Percentiles rank a stretch among this genome's conserved stretches.
These are phyloP conservation scores for Phyllosticta citrichinensis DNA, from an alignment of 2,329 filamentous ascomycete genomes.

Conservation along the genomic window DNA sequence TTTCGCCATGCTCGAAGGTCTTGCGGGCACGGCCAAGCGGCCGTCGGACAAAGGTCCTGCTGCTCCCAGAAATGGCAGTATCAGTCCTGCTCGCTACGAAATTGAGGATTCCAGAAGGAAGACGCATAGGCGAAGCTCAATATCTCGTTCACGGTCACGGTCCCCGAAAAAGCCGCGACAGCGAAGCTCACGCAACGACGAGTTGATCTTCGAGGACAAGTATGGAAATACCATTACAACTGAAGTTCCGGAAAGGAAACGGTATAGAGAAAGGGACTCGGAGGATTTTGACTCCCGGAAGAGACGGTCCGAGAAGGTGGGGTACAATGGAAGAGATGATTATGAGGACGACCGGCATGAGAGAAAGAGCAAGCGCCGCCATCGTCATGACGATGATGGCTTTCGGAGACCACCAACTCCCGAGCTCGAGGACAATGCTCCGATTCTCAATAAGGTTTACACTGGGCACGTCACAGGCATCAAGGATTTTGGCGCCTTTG, in stretches of 20 bases:
- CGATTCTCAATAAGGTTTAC: conserved; percentile 79
- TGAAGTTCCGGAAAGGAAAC: conserved; percentile 25
- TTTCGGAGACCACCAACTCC: conserved; percentile 57
- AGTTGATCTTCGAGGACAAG: conserved; percentile 49
- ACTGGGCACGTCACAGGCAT: conserved; percentile 81
- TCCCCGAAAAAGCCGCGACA: conserved; percentile 22
- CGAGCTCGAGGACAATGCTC: conserved; percentile 66
- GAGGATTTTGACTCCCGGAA: neutral
- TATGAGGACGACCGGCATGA: conserved; percentile 17
- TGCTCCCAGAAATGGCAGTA: conserved; percentile 46
- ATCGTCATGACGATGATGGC: conserved; percentile 41
- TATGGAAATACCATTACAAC: conserved; percentile 40
- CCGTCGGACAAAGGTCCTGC: conserved; percentile 37
- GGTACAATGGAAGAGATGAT: neutral
- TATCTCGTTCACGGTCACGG: conserved; percentile 38
- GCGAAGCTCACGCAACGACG: conserved; percentile 35
- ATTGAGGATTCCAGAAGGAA: conserved; percentile 33
- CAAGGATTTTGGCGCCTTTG: conserved; percentile 93
- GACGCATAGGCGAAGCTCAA: conserved; percentile 34
- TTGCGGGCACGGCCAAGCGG: conserved; percentile 58
- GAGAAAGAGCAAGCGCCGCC: conserved; percentile 34
- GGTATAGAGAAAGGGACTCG: conserved; percentile 29
- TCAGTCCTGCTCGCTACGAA: conserved; percentile 44
- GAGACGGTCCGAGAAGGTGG: conserved; percentile 29
- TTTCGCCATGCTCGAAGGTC: conserved; percentile 76